Evolutionary conservation across 495 filamentous ascomycete genomes (phyloP).

Genomic region (Aspergillus cristatus): DNA sequence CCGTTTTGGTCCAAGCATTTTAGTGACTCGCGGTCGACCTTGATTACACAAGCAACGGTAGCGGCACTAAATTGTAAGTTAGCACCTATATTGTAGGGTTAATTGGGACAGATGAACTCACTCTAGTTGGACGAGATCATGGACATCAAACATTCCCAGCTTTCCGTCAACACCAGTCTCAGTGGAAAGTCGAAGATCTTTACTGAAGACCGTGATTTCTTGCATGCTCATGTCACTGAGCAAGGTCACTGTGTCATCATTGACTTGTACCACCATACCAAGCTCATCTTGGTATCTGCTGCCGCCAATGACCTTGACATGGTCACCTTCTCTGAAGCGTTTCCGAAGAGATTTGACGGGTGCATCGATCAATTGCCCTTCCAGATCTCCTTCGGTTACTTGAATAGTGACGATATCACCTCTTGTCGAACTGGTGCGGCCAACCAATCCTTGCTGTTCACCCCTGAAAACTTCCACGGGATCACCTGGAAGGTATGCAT

Average conservation of each 20-base stretch:
- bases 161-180: slow-evolving; percentile 76
- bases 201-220: slow-evolving; percentile 97
- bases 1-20: slow-evolving; percentile 87
- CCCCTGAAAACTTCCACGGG: slow-evolving; percentile 92
- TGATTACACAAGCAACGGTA: slow-evolving; percentile 87
- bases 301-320: slow-evolving; percentile 96
- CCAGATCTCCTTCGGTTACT: slow-evolving; percentile 75
- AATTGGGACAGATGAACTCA: slow-evolving; percentile 25
- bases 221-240: slow-evolving; percentile 82
- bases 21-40: slow-evolving; percentile 88
- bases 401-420: slow-evolving; percentile 84
- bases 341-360: slow-evolving; percentile 91
- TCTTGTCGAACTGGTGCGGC: slow-evolving; percentile 77
- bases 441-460: slow-evolving; percentile 85
- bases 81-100: slow-evolving; percentile 12
- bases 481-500: slow-evolving; percentile 83
- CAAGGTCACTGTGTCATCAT: slow-evolving; percentile 82
- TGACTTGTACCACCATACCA: slow-evolving; percentile 92
- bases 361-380: slow-evolving; percentile 80
- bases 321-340: slow-evolving; percentile 85
- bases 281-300: slow-evolving; percentile 89
- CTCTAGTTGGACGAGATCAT: slow-evolving; percentile 93
- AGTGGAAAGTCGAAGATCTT: slow-evolving; percentile 84
- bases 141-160: slow-evolving; percentile 77
- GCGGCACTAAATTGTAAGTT: slow-evolving; percentile 45